A percentile compares a stretch with the other conserved stretches of the same genome.
Evolutionary conservation across 768 basidiomycete genomes (phyloP).

Genomic region (Nevesoporus exiguus): DNA sequence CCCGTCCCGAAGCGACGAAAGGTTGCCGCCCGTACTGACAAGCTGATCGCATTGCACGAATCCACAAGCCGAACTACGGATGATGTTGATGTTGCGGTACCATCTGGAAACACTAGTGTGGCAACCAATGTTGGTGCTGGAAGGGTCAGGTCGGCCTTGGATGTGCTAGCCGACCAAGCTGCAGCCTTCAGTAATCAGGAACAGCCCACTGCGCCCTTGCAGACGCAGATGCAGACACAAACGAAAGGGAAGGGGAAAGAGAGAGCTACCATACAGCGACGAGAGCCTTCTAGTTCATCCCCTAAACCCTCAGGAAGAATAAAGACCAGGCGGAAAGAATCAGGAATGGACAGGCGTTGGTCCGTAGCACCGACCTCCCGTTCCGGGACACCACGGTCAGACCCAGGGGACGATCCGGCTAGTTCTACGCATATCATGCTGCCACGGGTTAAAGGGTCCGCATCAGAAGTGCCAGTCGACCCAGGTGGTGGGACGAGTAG

Average conservation of each 20-base stretch:
- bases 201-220: slow-evolving; percentile 9
- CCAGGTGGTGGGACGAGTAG: slow-evolving; percentile 18
- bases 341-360: slow-evolving; percentile 2
- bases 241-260: slow-evolving; percentile 24
- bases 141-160: slow-evolving; percentile 52
- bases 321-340: slow-evolving; percentile 8
- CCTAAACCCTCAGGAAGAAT: slow-evolving; percentile 9
- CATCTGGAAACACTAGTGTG: slow-evolving; percentile 1
- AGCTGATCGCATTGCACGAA: slow-evolving; percentile 7
- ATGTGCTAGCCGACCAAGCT: slow-evolving; percentile 74
- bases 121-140: slow-evolving; percentile 6
- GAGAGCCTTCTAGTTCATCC: slow-evolving; percentile 1
- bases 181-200: slow-evolving; percentile 47
- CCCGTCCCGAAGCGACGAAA: slow-evolving; percentile 41
- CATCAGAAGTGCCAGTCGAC: slow-evolving; percentile 16
- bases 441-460: background rate
- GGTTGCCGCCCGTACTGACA: slow-evolving; percentile 11
- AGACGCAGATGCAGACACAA: background rate
- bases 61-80: background rate
- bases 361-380: slow-evolving; percentile 8
- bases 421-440: background rate
- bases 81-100: background rate
- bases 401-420: slow-evolving; percentile 3
- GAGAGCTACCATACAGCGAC: slow-evolving; percentile 3
- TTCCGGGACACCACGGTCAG: slow-evolving; percentile 16